Base-by-base conservation (phyloP, 306 rosid genomes). In the Castanospermum australe region DNA sequence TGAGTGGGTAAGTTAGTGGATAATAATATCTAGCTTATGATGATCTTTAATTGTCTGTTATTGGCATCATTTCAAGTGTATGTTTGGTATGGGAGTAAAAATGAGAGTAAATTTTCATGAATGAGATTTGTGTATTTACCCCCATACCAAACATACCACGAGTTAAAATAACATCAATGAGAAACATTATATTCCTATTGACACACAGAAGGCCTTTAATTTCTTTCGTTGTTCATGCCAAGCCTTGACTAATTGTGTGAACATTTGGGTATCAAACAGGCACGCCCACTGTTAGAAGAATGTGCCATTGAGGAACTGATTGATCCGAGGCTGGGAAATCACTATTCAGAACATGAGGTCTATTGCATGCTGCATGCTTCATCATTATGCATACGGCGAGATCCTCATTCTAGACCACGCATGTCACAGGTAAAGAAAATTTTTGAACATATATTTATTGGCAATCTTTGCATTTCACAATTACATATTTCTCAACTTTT, bases 301-400 rank as follows among this genome's bases (percentile, higher is more conserved):
- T 86, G 83, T 57, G 96, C 91, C 22, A 83, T 93, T 38, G 96
- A 93, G 60, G 97, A 89, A 81, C 89, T 96, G 71, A 83, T 96
- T 72, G 99, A 96, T 86, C 99, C 98, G 1, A 89, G 92, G 85
- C 84, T 96, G 76, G 94, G 81, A 71, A 86, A 88, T 79, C 85
- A 61, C 38, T 94, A 85, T 73, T 77, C 88, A 48, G 98, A 91
- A 83, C 86, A 88, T 2, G 99, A 96, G 78, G 94, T 89, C 55
- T 90, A 84, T 84, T 93, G 99, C 86, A 96, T 93, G 98, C 65
- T 96, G 48, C 96, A 96, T 36, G 97, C 96, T 8, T 98, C 99
- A 17, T 90, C 99, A 2, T 82, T 93, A 42, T 96, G 99, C 92
- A 90, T 96, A 44, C 89, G 95, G 32, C 86, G 99, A 79, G 97